Base-by-base conservation (phyloP, 2,329 filamentous ascomycete species). In the Trichophyton mentagrophytes region DNA sequence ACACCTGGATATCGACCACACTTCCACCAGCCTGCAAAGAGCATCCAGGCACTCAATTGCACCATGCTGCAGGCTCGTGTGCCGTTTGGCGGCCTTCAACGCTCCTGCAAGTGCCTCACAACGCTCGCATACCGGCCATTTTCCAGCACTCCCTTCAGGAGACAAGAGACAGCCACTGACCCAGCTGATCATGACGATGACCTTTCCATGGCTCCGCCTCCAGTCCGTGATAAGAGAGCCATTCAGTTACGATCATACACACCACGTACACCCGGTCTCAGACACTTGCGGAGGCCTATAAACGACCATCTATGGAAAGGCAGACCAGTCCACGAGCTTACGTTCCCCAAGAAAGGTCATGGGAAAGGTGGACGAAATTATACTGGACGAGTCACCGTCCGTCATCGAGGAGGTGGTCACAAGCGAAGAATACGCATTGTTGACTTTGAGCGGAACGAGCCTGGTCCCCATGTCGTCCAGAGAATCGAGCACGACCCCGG, bases 301-400 rank as follows among this genome's bases (percentile, higher is more conserved):
- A 97, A 97, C 75, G 90, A 96, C 69, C 93, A 99, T 74, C 78
- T 99, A 53, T 97, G 90, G 90, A 96, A 95, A 76, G 93, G 93
- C 62, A 82, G 90, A 61, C 89, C 93, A 0, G 85, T 87, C 66
- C 79, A 89, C 38, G 84, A 86, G 58, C 81, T 99, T 73, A 99
- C 95, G 9, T 89, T 90, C 69, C 85, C 90, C 42, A 96, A 96
- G 74, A 92, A 92, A 73, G 93, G 93, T 15, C 90, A 96, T 68
- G 86, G 84, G 59, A 93, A 95, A 73, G 95, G 93, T 74, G 93
- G 93, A 49, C 84, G 93, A 68, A 99, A 99, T 73, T 88, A 89
- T 70, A 87, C 82, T 60, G 95, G 93, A 25, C 80, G 84, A 65
- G 83, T 99, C 63, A 96, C 90, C 0, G 87, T 99, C 55, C 82